Evolutionary conservation across 371 early-diverging fungal genomes (phyloP), one percentile per base, ranked within the genome.

Genomic region (Smittium mucronatum): DNA sequence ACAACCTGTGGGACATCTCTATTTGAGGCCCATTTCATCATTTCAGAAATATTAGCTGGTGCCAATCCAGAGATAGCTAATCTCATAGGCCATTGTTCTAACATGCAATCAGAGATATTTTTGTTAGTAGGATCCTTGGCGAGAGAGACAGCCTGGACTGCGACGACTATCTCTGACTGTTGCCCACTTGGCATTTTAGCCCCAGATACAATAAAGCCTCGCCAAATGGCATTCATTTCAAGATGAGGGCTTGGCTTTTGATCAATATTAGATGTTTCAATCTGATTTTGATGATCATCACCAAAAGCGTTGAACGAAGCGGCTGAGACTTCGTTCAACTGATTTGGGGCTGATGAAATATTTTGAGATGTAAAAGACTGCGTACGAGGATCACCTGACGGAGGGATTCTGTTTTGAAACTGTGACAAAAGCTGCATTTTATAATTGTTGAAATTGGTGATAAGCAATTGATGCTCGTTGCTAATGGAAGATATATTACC

Each of bases 131-230:
- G 31, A 61, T 61, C 63, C 16, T 33, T 33, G 16, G 5, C n/a
- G 5, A 61, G 31, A 30, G 63, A 61, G n/a, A 61, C 63, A 28
- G 63, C 63, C n/a, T 61, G 63, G 31, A 61, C 63, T 61, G 63
- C 63, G 26, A 61, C 63, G 16, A 61, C 33, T 33, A 61, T 61
- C 63, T 61, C 63, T 61, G 63, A 61, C 26, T 61, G 63, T 26
- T 61, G 63, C 63, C 63, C 63, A 61, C 26, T 61, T 33, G 63
- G 31, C 63, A 61, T 61, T 33, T 61, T 61, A 15, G 63, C 63
- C 26, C 63, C 63, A 11, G 31, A 30, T 11, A 61, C 63, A 30
- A 61, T 61, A 61, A 61, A 61, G 5, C 63, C 63, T 11, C 33
- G 29, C 63, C 63, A 61, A 28, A 33, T 61, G 16, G 63, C 33